phyloP scores from a whole-genome alignment of 2,329 filamentous ascomycete species.

The Pleurostoma richardsiae region DNA sequence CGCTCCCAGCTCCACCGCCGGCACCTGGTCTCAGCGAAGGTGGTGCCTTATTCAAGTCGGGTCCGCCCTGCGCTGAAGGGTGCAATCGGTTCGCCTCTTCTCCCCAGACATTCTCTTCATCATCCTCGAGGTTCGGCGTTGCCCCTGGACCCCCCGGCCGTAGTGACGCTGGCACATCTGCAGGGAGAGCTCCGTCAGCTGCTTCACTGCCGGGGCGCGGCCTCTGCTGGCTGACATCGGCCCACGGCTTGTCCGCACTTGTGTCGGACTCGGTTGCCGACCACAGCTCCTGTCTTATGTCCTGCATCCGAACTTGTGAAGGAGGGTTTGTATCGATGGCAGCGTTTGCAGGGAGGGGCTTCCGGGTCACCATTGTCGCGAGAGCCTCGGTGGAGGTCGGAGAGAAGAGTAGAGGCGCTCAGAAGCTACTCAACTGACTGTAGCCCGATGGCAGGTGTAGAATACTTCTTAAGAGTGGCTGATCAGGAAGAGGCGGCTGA shows the following conservation, averaged over 20 bases:
- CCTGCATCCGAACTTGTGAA: slow-evolving; percentile 17
- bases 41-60: slow-evolving; percentile 20
- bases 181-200: background rate
- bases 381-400: background rate
- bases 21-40: slow-evolving; percentile 22
- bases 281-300: slow-evolving; percentile 23
- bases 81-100: slow-evolving; percentile 11
- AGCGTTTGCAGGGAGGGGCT: slow-evolving; percentile 25
- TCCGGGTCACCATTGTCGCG: slow-evolving; percentile 34
- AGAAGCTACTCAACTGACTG: no score
- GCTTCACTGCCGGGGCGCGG: background rate
- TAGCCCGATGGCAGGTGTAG: no score
- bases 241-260: slow-evolving; percentile 23
- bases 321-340: slow-evolving; percentile 15
- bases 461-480: no score
- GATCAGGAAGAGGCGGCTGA: no score
- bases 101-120: slow-evolving; percentile 29
- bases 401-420: no score
- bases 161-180: slow-evolving; percentile 22
- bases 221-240: slow-evolving; percentile 1
- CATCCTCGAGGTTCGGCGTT: slow-evolving; percentile 19
- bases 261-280: slow-evolving; percentile 24
- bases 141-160: slow-evolving; percentile 22
- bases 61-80: slow-evolving; percentile 5
- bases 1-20: slow-evolving; percentile 4